A percentile compares a stretch with the other conserved stretches of the same genome.
These are phyloP conservation scores for Arabidopsis arenosa DNA, from an alignment of 345 rosid genomes.

Conservation along the genomic window DNA sequence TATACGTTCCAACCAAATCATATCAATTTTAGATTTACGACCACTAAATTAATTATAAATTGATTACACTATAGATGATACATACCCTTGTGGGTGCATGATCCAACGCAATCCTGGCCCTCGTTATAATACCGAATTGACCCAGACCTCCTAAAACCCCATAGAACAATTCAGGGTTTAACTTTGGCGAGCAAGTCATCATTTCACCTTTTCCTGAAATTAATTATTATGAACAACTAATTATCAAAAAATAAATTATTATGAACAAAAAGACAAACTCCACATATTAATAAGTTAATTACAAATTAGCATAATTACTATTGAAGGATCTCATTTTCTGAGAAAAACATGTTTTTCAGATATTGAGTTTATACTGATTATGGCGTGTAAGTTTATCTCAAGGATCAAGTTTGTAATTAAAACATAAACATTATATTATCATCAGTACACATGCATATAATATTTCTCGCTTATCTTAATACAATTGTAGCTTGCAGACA, in stretches of 20 bases:
- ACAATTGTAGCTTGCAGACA: slow-evolving; percentile 27
- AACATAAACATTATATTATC: not conserved
- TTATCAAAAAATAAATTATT: not conserved
- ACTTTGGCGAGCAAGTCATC: slow-evolving; percentile 57
- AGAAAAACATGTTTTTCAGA: slow-evolving; percentile 15
- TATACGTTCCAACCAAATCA: slow-evolving; percentile 18
- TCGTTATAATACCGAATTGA: slow-evolving; percentile 82
- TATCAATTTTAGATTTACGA: not conserved
- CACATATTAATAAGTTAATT: slow-evolving; percentile 2
- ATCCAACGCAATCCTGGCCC: slow-evolving; percentile 71
- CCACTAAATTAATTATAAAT: not conserved
- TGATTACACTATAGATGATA: not conserved
- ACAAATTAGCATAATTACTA: slow-evolving; percentile 9
- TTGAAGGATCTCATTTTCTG: slow-evolving; percentile 18
- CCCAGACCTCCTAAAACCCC: slow-evolving; percentile 83
- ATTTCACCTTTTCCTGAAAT: slow-evolving; percentile 69
- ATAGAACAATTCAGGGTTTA: slow-evolving; percentile 64
- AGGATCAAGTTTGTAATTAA: not conserved
- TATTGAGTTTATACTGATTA: not conserved
- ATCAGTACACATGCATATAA: not conserved
- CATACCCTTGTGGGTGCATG: slow-evolving; percentile 71
- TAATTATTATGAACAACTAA: not conserved
- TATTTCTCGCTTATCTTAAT: not conserved
- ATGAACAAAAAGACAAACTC: slow-evolving; percentile 16
- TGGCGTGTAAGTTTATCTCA: slow-evolving; percentile 31